phyloP scores from a whole-genome alignment of 2,329 filamentous ascomycete species.

The Lasiodiplodia theobromae region DNA sequence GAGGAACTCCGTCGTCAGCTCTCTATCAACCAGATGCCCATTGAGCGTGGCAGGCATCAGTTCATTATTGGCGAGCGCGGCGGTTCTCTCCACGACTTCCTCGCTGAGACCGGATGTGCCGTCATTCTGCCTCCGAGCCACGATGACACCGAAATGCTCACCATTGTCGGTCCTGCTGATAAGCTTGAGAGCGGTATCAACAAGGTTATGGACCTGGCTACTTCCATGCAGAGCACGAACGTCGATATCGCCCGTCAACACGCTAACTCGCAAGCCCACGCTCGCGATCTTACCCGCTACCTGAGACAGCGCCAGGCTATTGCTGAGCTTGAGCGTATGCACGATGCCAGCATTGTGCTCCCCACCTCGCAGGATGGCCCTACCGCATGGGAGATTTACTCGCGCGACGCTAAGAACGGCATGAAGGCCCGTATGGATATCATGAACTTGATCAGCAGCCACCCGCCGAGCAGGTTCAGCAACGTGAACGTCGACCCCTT shows the following conservation, averaged over 20 bases:
- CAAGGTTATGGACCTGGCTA: slow-evolving; percentile 86
- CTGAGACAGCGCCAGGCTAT: slow-evolving; percentile 82
- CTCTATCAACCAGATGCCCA: slow-evolving; percentile 77
- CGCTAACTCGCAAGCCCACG: slow-evolving; percentile 77
- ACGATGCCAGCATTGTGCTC: slow-evolving; percentile 87
- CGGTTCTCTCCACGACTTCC: slow-evolving; percentile 82
- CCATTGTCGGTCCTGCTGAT: slow-evolving; percentile 80
- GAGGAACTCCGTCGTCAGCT: slow-evolving; percentile 78
- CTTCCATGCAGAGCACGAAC: slow-evolving; percentile 82
- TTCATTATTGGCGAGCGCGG: slow-evolving; percentile 91
- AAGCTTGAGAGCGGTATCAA: slow-evolving; percentile 78
- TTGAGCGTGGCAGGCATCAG: slow-evolving; percentile 88
- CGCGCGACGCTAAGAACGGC: slow-evolving; percentile 78
- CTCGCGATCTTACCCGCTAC: slow-evolving; percentile 86
- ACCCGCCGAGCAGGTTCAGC: slow-evolving; percentile 75
- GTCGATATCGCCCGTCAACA: slow-evolving; percentile 85
- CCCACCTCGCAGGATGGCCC: slow-evolving; percentile 73
- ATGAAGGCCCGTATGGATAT: slow-evolving; percentile 79
- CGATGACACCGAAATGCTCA: slow-evolving; percentile 82
- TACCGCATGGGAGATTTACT: slow-evolving; percentile 87
- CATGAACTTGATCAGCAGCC: slow-evolving; percentile 73
- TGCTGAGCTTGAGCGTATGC: slow-evolving; percentile 78
- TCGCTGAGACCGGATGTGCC: slow-evolving; percentile 87
- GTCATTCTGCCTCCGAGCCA: slow-evolving; percentile 80
- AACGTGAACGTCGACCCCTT: slow-evolving; percentile 76